phyloP scores from a whole-genome alignment of 2,329 filamentous ascomycete genomes.

The Fusarium musae region DNA sequence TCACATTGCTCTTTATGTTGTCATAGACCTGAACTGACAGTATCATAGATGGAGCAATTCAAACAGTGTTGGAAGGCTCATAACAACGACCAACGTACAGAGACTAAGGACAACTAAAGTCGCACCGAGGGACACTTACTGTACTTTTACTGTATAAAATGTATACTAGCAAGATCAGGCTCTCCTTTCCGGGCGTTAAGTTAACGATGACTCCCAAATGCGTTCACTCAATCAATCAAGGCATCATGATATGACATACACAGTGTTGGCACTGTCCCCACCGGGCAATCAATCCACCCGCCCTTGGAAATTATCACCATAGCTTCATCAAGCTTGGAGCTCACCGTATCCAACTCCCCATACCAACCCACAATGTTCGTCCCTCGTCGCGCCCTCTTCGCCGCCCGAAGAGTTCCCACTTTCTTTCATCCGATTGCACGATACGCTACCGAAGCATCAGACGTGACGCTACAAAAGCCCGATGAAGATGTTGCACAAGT shows the following conservation, averaged over 20 bases:
- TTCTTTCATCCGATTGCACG: slow-evolving; percentile 34
- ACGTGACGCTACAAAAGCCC: slow-evolving; percentile 25
- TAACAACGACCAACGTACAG: slow-evolving; percentile 86
- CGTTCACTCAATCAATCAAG: background rate
- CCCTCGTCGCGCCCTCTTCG: slow-evolving; percentile 38
- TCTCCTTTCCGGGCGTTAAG: background rate
- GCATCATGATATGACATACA: slow-evolving; percentile 17
- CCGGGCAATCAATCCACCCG: slow-evolving; percentile 36
- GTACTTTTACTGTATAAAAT: background rate
- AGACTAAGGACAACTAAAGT: slow-evolving; percentile 71
- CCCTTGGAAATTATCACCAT: slow-evolving; percentile 21
- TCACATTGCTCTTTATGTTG: background rate
- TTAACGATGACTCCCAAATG: background rate
- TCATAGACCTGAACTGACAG: slow-evolving; percentile 20
- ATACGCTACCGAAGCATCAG: slow-evolving; percentile 41
- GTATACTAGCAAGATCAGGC: background rate
- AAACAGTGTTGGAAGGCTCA: slow-evolving; percentile 91
- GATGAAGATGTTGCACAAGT: slow-evolving; percentile 19
- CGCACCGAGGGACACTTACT: background rate
- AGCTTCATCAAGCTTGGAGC: slow-evolving; percentile 1
- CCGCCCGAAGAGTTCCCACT: slow-evolving; percentile 31
- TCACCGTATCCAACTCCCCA: background rate
- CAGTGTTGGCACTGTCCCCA: slow-evolving; percentile 15
- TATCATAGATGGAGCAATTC: slow-evolving; percentile 84
- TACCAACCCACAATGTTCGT: slow-evolving; percentile 43